phyloP scores from a whole-genome alignment of 345 rosid genomes.

The Populus alba region DNA sequence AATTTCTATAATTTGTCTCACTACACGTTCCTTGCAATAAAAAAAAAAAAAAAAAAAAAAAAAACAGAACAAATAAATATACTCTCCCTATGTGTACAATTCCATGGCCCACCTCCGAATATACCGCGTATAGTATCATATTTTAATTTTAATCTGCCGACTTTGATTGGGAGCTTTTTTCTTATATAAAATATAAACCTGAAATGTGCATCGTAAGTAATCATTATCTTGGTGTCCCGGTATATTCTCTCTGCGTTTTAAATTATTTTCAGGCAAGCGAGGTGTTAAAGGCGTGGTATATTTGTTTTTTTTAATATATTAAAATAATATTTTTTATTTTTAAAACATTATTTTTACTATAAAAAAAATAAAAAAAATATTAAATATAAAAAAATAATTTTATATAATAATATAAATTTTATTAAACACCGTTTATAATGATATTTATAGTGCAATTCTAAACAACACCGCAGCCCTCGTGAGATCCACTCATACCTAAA shows the following conservation, averaged over 20 bases:
- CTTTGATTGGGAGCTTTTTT: neutral
- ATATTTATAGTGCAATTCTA: too few relatives aligned
- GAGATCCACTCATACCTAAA: conserved; percentile 29
- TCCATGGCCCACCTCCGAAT: conserved; percentile 24
- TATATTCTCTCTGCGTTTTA: conserved; percentile 26
- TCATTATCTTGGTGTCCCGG: conserved; percentile 16
- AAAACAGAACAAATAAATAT: neutral
- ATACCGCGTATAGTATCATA: conserved; percentile 20
- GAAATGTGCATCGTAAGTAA: neutral
- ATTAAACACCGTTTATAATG: too few relatives aligned
- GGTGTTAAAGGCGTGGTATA: too few relatives aligned
- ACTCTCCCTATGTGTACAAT: neutral
- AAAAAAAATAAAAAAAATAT: too few relatives aligned
- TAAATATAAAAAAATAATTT: too few relatives aligned
- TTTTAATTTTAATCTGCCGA: neutral
- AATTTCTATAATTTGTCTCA: neutral
- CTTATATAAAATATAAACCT: neutral
- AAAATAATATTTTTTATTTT: neutral
- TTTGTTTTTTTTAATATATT: too few relatives aligned
- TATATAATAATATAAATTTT: too few relatives aligned
- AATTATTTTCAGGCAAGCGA: conserved; percentile 15
- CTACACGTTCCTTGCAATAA: neutral
- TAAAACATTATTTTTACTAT: neutral
- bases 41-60: too few relatives aligned
- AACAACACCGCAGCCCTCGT: too few relatives aligned